phyloP scores from a whole-genome alignment of 768 basidiomycete species.

The Pleurotus eryngii region DNA sequence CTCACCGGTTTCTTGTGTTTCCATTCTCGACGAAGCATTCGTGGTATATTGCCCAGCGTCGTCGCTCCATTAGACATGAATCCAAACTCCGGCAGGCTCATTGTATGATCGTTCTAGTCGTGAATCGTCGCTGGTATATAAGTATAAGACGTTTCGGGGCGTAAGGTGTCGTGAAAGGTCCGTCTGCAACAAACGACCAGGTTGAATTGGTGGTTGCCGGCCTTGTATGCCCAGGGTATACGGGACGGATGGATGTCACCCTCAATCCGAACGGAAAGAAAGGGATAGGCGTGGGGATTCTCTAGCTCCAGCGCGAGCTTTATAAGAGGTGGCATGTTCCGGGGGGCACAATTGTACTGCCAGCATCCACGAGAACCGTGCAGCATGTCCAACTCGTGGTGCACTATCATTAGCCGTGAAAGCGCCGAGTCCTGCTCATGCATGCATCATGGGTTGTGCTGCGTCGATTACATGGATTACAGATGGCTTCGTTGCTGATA shows the following conservation, averaged over 20 bases:
- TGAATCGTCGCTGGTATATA: slow-evolving; percentile 1
- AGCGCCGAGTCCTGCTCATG: neutral
- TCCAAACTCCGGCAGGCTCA: neutral
- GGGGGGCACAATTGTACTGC: neutral
- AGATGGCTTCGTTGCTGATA: too few species aligned
- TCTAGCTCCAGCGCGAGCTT: neutral
- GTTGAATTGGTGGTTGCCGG: neutral
- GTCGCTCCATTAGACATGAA: neutral
- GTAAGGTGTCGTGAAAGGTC: neutral
- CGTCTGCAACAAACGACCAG: neutral
- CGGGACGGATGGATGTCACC: neutral
- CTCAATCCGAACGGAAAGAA: neutral
- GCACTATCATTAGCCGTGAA: neutral
- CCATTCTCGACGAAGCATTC: slow-evolving; percentile 4
- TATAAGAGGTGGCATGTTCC: neutral
- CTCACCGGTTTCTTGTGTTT: slow-evolving; percentile 6
- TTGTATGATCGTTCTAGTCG: neutral
- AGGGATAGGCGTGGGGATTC: neutral
- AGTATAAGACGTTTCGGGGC: neutral
- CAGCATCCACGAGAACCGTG: slow-evolving; percentile 1
- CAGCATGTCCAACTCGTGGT: neutral
- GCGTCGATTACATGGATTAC: neutral
- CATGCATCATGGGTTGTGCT: neutral
- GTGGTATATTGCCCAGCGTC: slow-evolving; percentile 6
- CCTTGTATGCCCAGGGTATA: neutral